phyloP scores from a whole-genome alignment of 129 eudicot species.

The Logfia minima region DNA sequence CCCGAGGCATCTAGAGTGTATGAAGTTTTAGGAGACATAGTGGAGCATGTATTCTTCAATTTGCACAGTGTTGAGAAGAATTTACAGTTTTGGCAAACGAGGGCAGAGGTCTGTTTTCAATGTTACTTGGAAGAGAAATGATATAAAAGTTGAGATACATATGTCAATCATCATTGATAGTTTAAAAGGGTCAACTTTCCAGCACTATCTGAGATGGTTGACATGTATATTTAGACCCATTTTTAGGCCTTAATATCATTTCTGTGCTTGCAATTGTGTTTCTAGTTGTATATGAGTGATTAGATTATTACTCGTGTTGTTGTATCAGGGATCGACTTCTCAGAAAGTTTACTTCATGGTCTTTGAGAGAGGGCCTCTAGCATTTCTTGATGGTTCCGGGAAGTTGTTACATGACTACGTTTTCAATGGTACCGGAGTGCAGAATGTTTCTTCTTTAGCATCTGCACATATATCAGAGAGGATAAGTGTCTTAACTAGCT shows the following conservation, averaged over 20 bases:
- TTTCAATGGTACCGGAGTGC: slow-evolving; percentile 68
- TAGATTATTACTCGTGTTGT: not conserved
- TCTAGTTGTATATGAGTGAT: not conserved
- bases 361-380: slow-evolving; percentile 84
- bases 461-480: slow-evolving; percentile 78
- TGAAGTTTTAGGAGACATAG: slow-evolving; percentile 71
- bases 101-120: slow-evolving; percentile 64
- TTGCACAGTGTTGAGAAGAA: slow-evolving; percentile 79
- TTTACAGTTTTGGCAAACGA: slow-evolving; percentile 75
- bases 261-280: not conserved
- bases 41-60: slow-evolving; percentile 62
- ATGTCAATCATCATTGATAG: not conserved
- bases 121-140: not conserved
- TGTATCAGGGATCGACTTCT: slow-evolving; percentile 67
- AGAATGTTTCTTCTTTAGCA: slow-evolving; percentile 57
- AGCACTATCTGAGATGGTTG: not conserved
- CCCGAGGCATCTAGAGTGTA: slow-evolving; percentile 50
- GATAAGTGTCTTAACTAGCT: slow-evolving; percentile 59
- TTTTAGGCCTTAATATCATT: not conserved
- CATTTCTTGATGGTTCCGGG: slow-evolving; percentile 64
- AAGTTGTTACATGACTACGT: slow-evolving; percentile 59
- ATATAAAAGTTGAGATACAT: no score
- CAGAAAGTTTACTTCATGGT: slow-evolving; percentile 81
- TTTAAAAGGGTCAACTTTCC: not conserved
- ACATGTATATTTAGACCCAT: not conserved